Evolutionary conservation across 108 stramenopile genomes (phyloP), one percentile per base, ranked within the genome.

Genomic region (Schizochytrium sp.): DNA sequence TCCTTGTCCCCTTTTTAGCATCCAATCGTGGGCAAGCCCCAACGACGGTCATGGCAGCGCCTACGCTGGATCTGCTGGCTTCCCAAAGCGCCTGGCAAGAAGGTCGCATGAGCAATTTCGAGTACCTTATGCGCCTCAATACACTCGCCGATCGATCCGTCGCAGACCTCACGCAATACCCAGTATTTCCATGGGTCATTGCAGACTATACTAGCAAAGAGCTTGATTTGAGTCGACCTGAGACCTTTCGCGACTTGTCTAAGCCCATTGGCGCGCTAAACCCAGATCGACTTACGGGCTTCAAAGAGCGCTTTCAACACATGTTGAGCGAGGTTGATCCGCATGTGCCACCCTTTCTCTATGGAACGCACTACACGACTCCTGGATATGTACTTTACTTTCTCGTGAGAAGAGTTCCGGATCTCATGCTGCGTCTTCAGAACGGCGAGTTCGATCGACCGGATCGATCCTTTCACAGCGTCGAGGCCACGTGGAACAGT

Each of bases 381-480:
- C 97, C 98, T 53, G 98, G 97, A n/a, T 99, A 98, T 90, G 97
- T 98, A n/a, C 89, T 99, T 83, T 99, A 95, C 92, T 99, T 96
- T 90, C 91, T 99, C 89, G 95, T 99, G 71, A 92, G 99, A 83
- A 93, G 92, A 28, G 97, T 97, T 93, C 99, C 99, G 5, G 97
- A 98, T 89, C 96, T 97, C 88, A 98, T 98, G 98, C 94, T 99
- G 29, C 97, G 98, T 92, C 92, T 99, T 58, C 98, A 99, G 93
- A 97, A 98, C 92, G 95, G 96, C 5, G 96, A 97, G 92, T 99
- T 98, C 90, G 99, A 99, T 93, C 93, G 96, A 5, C 95, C 99
- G 4, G 99, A 99, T 92, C 95, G 99, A 25, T 93, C 97, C 90
- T 99, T 99, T 91, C 93, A 94, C 88, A 93, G 92, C 88, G 91